Base-by-base conservation (phyloP, 805 yeast species). In the Saturnispora serradocipensis region DNA sequence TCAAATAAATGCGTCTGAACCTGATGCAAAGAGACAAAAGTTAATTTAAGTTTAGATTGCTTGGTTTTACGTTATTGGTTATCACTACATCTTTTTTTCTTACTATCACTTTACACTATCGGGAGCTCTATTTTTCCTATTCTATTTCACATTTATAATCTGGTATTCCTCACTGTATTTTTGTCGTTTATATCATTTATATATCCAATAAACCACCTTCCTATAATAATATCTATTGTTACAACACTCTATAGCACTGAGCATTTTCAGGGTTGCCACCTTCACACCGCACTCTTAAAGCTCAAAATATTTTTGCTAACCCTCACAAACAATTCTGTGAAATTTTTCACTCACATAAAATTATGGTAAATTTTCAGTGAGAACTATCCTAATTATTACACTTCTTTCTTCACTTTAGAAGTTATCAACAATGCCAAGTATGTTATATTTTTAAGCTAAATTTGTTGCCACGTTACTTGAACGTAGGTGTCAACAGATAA, bases 1-100 rank as follows among this genome's bases (percentile, higher is more conserved):
- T 25, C 57, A 51, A 43, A 27, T 27, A 28, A 28, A 44, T 1
- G 32, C 25, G n/a, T 46, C 28, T 15, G 50, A 50, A 36, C 46
- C 54, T 18, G 43, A 40, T 28, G 42, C 53, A 25, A 59, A 59
- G 53, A 59, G 59, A 52, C 61, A 54, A 49, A 55, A 58, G 45
- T 44, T 47, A n/a, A 59, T 56, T 39, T 53, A 50, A 30, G 7
- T 6, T 11, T 9, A 28, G 16, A 43, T 18, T 27, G 20, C 46
- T 25, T n/a, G 30, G 42, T 20, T 45, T 25, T 36, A 45, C 39
- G 22, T 32, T 20, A 45, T 34, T 24, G 28, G 28, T 25, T 25
- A 25, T 25, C 15, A 18, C 25, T 15, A 45, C 32, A 22, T 22
- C 30, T 24, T 24, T 22, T 24, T 22, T 40, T 20, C 44, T 8